Evolutionary conservation across 1,284 basidiomycete species (phyloP).

Genomic region (Cutaneotrichosporon sp.): DNA sequence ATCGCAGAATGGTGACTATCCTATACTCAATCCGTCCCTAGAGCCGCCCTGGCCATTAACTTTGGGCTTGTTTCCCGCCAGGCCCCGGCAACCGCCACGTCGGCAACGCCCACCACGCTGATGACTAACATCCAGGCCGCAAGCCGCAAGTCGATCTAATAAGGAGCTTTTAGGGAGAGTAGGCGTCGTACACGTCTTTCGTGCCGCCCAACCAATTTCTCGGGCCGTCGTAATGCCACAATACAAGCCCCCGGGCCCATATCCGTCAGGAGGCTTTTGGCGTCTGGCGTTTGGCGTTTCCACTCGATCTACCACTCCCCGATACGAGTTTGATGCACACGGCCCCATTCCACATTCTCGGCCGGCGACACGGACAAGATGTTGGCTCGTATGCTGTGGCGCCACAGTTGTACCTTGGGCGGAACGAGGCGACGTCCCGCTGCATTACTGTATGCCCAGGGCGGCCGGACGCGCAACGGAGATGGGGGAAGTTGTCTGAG

Average conservation of each 20-base stretch:
- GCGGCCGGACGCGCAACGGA: too few species aligned
- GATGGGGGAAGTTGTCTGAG: too few species aligned
- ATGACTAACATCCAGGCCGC: background rate
- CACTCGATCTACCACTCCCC: background rate
- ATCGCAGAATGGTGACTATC: background rate
- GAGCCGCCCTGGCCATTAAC: background rate
- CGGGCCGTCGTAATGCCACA: background rate
- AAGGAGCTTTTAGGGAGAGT: too few species aligned
- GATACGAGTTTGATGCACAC: background rate
- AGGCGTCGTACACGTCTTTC: background rate
- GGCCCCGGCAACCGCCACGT: background rate
- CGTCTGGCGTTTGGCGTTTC: too few species aligned
- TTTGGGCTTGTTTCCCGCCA: background rate
- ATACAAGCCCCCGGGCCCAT: too few species aligned
- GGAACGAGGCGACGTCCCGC: background rate
- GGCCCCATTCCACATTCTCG: background rate
- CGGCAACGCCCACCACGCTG: too few species aligned
- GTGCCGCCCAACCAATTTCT: background rate
- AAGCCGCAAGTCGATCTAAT: too few species aligned
- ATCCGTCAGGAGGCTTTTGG: too few species aligned
- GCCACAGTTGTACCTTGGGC: background rate
- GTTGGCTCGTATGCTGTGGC: background rate
- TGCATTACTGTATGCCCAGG: background rate
- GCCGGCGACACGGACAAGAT: background rate
- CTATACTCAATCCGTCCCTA: background rate